phyloP scores from a whole-genome alignment of 805 yeast genomes.

The Scheffersomyces lignosus region DNA sequence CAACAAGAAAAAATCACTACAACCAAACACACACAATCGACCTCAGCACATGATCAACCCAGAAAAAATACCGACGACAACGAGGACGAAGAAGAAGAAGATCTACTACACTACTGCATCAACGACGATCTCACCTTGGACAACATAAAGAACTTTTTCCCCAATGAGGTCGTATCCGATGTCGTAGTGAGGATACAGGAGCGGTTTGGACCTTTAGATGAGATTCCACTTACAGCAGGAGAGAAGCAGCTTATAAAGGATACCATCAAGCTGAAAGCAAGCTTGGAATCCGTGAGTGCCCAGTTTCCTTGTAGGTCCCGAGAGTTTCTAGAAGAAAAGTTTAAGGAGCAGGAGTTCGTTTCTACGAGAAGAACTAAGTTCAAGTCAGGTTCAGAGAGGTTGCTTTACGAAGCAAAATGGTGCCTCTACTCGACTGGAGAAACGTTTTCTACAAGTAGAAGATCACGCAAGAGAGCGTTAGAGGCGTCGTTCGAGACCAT shows the following conservation, averaged over 20 bases:
- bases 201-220: neutral
- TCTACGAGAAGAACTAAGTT: constrained; percentile 28
- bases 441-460: constrained; percentile 4
- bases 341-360: constrained; percentile 23
- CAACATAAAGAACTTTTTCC: constrained; percentile 1
- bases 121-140: constrained; percentile 3
- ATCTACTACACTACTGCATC: neutral
- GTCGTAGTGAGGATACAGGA: constrained; percentile 6
- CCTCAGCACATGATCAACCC: too few relatives aligned
- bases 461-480: constrained; percentile 13
- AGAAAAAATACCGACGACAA: too few relatives aligned
- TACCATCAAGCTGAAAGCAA: constrained; percentile 11
- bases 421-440: constrained; percentile 19
- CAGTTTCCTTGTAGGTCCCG: constrained; percentile 26
- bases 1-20: too few relatives aligned
- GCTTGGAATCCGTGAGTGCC: constrained; percentile 12
- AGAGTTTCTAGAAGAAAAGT: constrained; percentile 19
- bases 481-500: constrained; percentile 15
- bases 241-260: constrained; percentile 22
- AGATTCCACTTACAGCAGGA: constrained; percentile 19
- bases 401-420: constrained; percentile 44
- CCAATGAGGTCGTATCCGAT: neutral
- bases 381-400: constrained; percentile 27
- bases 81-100: neutral
- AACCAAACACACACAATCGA: too few relatives aligned